Percentiles rank a stretch among this genome's conserved stretches.
phyloP scores from a whole-genome alignment of 2,329 filamentous ascomycete genomes.

The Neurospora sp. region DNA sequence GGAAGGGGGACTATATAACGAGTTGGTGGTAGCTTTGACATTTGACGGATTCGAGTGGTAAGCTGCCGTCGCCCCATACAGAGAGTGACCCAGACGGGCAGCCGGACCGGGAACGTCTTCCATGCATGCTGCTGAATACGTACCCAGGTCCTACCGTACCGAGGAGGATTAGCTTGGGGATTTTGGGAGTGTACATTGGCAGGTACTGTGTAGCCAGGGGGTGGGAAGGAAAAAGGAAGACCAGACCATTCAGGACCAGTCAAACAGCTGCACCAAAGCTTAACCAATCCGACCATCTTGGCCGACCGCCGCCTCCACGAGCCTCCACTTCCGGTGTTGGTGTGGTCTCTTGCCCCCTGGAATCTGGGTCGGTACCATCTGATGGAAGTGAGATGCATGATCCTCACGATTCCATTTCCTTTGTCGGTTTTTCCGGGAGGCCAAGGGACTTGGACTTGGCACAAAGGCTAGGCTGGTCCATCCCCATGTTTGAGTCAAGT shows the following conservation, averaged over 20 bases:
- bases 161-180: not conserved
- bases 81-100: slow-evolving; percentile 12
- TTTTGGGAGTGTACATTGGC: not conserved
- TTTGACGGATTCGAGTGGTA: slow-evolving; percentile 4
- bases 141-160: not conserved
- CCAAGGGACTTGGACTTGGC: not conserved
- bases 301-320: not conserved
- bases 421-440: not conserved
- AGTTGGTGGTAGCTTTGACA: not conserved
- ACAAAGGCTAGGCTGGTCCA: not conserved
- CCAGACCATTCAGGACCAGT: not conserved
- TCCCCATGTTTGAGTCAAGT: not conserved
- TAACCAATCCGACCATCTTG: slow-evolving; percentile 12
- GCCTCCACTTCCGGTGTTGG: slow-evolving; percentile 10
- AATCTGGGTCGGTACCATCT: not conserved
- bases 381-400: not conserved
- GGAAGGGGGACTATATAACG: slow-evolving; percentile 13
- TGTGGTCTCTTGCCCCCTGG: not conserved
- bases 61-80: not conserved
- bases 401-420: not conserved
- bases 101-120: slow-evolving; percentile 12
- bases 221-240: not conserved
- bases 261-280: slow-evolving; percentile 15
- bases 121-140: not conserved
- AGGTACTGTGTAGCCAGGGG: not conserved